Percentiles rank a stretch among this genome's conserved stretches.
phyloP scores from a whole-genome alignment of 306 rosid genomes.

The Casuarina cunninghamiana region DNA sequence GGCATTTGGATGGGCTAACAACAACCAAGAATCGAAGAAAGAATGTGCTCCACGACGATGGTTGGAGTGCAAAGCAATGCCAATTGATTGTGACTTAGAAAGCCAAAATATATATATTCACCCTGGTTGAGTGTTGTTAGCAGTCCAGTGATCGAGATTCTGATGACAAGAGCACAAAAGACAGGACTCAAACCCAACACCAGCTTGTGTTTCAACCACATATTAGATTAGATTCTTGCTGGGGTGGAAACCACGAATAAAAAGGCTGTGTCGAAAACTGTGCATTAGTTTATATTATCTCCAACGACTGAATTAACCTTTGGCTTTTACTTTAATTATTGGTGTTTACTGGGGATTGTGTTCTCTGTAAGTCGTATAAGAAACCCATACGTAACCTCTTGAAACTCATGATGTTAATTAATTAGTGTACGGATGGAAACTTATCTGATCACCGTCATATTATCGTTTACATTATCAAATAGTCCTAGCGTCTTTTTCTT shows the following conservation, averaged over 20 bases:
- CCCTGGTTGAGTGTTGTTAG: too few species aligned
- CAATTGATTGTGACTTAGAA: too few species aligned
- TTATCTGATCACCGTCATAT: neutral
- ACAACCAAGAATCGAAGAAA: too few species aligned
- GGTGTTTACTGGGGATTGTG: neutral
- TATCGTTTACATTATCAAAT: neutral
- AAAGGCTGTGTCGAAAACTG: neutral
- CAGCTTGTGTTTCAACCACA: neutral
- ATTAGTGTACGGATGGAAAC: neutral
- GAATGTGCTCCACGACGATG: too few species aligned
- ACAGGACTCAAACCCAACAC: neutral
- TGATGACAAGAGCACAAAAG: too few species aligned
- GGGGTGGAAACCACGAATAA: neutral
- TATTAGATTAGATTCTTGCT: neutral
- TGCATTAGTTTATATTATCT: neutral
- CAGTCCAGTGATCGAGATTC: too few species aligned
- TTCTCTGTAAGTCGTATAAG: neutral
- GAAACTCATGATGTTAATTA: neutral
- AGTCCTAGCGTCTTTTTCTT: neutral
- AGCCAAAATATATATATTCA: too few species aligned
- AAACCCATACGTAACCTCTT: neutral
- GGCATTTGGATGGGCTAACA: too few species aligned
- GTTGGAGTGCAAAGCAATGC: too few species aligned
- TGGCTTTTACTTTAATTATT: neutral
- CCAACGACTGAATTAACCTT: neutral